A percentile compares a stretch with the other conserved stretches of the same genome.
phyloP scores from a whole-genome alignment of 306 rosid genomes.

The Castanospermum australe region DNA sequence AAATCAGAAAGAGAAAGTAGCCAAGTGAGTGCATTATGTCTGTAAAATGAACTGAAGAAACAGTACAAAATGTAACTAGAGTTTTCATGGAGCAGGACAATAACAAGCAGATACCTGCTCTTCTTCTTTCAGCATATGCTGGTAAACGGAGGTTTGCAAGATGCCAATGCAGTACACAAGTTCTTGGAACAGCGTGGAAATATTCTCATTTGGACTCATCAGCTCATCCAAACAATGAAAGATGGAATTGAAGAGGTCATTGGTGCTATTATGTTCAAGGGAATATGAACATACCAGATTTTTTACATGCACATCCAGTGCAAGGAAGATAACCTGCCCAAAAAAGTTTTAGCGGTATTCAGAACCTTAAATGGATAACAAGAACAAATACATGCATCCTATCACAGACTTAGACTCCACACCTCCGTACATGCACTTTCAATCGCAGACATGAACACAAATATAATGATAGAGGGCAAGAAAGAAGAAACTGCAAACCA shows the following conservation, averaged over 20 bases:
- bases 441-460: constrained; percentile 1
- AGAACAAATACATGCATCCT: not conserved
- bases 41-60: constrained; percentile 21
- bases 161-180: constrained; percentile 69
- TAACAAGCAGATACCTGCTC: constrained; percentile 58
- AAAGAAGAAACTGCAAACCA: not conserved
- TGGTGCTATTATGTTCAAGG: constrained; percentile 70
- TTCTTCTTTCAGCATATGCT: constrained; percentile 94
- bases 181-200: constrained; percentile 63
- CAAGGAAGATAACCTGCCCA: constrained; percentile 76
- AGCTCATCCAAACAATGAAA: constrained; percentile 56
- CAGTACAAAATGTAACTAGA: not conserved
- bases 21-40: too few relatives aligned
- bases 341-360: not conserved
- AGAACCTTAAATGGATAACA: not conserved
- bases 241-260: constrained; percentile 58
- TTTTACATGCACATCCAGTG: constrained; percentile 64
- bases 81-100: constrained; percentile 2
- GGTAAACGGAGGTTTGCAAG: constrained; percentile 54
- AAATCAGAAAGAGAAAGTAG: constrained; percentile 17
- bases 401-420: not conserved
- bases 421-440: not conserved
- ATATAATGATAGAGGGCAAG: not conserved
- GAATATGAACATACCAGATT: constrained; percentile 72
- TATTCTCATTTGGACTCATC: constrained; percentile 34